Base-by-base conservation (phyloP, 2,329 filamentous ascomycete genomes). In the Magnaporthiopsis incrustans region DNA sequence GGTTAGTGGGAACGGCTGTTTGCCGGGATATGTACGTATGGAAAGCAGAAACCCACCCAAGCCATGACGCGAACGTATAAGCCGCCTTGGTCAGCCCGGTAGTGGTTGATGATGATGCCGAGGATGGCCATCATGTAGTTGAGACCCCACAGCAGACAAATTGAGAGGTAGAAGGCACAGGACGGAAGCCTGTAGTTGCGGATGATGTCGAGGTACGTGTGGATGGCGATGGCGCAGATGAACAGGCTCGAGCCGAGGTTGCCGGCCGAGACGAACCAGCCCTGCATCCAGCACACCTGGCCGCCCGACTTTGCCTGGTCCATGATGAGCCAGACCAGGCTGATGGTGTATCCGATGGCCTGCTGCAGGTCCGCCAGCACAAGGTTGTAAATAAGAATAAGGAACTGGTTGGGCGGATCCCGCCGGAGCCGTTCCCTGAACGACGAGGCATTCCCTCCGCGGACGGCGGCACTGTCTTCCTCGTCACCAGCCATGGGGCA, bases 301-400 rank as follows among this genome's bases (percentile, higher is more conserved):
- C 80, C 81, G 2, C 79, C 79, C 1, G 86, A 83, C 1, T 80
- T 69, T 22, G 90, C 81, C 0, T 76, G 78, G 71, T 88, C 78
- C 18, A 76, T 71, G 1, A 74, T 72, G 6, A 89, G 76, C 82
- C 87, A 88, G 50, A 81, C 76, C 4, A 81, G 80, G 66, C 87
- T 89, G 61, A 90, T 77, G 58, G 88, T 69, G 70, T 90, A 91
- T 4, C 86, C 84, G 0, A 84, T 72, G 10, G 85, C 80, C 69
- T 90, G 88, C 69, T 88, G 84, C 64, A 89, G 80, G 68, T 91
- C 88, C 65, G 88, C 87, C 27, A 89, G 74, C 6, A 91, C 77
- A 0, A 91, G 80, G 71, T 90, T 90, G 71, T 89, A 84, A 65
- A 90, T 87, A 5, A 91, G 78, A 0, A 90, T 77, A 33, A 90